Evolutionary conservation across 805 yeast species (phyloP), one percentile per base, ranked within the genome.

Genomic region (Wickerhamomyces kurtzmanii): DNA sequence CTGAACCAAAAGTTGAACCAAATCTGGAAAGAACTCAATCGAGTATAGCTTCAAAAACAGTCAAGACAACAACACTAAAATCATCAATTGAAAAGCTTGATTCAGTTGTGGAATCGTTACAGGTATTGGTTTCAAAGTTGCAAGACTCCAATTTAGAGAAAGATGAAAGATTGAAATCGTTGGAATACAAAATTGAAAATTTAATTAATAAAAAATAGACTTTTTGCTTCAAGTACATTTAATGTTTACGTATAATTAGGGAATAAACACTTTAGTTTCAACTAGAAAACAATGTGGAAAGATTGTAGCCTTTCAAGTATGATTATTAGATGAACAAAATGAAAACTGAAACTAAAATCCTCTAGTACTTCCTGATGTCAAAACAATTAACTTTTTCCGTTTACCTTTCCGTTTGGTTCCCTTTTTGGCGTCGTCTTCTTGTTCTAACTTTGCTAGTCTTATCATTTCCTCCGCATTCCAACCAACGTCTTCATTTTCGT

Each of bases 81-180:
- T 78, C 71, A 8, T 73, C 85, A 1, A 76, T 81, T 18, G 89
- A 78, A 38, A 76, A 68, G 37, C 58, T 82, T 30, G 71, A 80
- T 5, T 33, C 55, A 3, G 51, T 82, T 19, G 85, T 78, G 13
- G 56, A 59, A 3, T 57, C 63, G 17, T 60, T 82, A 26, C 86
- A 81, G 47, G 31, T 54, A 0, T 70, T 75, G 24, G 67, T 82
- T 24, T 43, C 59, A 8, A 62, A 53, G 31, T 58, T 82, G 32
- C 57, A 65, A 7, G 57, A 61, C 12, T 59, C 76, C 4, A 76
- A 71, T 31, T 37, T 64, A n/a, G 78, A 70, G 19, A 81, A 79
- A 45, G 89, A 81, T 44, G 74, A 59, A 23, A 71, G 71, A 46
- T 53, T 82, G 31, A 59, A 57, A 17, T 46, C 62, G 6, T 53